phyloP scores from a whole-genome alignment of 495 filamentous ascomycete genomes.

The Aspergillus steynii region DNA sequence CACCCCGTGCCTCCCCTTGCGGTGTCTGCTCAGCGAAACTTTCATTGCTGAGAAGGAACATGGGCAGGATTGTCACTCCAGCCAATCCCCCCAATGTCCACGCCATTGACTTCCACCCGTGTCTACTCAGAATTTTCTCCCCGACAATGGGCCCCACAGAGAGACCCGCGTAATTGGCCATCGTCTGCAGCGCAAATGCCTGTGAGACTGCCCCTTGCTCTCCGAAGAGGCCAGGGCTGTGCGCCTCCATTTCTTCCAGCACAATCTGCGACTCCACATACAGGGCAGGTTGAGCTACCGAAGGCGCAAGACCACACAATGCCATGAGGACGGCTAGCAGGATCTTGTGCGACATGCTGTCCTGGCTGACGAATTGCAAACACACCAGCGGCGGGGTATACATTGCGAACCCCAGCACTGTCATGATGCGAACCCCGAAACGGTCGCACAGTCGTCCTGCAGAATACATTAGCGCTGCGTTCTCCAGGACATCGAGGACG shows the following conservation, averaged over 20 bases:
- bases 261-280: slow-evolving; percentile 63
- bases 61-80: slow-evolving; percentile 23
- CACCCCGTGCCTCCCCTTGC: background rate
- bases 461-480: slow-evolving; percentile 16
- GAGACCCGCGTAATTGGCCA: slow-evolving; percentile 30
- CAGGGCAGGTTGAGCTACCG: slow-evolving; percentile 27
- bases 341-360: slow-evolving; percentile 28
- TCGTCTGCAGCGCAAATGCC: slow-evolving; percentile 56
- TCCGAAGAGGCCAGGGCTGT: slow-evolving; percentile 50
- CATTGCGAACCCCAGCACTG: slow-evolving; percentile 46
- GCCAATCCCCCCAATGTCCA: slow-evolving; percentile 23
- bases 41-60: slow-evolving; percentile 18
- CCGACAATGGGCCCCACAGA: slow-evolving; percentile 21
- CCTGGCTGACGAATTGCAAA: slow-evolving; percentile 43
- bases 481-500: slow-evolving; percentile 22
- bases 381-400: slow-evolving; percentile 50
- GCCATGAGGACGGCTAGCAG: slow-evolving; percentile 33
- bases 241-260: slow-evolving; percentile 56
- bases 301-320: slow-evolving; percentile 25
- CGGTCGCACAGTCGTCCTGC: slow-evolving; percentile 50
- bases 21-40: background rate
- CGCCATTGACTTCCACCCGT: slow-evolving; percentile 22
- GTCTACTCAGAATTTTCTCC: slow-evolving; percentile 15
- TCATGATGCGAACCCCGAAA: slow-evolving; percentile 47
- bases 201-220: slow-evolving; percentile 55